Conservation (phyloP, 495 filamentous ascomycete species). For the Neurospora hispaniola region DNA sequence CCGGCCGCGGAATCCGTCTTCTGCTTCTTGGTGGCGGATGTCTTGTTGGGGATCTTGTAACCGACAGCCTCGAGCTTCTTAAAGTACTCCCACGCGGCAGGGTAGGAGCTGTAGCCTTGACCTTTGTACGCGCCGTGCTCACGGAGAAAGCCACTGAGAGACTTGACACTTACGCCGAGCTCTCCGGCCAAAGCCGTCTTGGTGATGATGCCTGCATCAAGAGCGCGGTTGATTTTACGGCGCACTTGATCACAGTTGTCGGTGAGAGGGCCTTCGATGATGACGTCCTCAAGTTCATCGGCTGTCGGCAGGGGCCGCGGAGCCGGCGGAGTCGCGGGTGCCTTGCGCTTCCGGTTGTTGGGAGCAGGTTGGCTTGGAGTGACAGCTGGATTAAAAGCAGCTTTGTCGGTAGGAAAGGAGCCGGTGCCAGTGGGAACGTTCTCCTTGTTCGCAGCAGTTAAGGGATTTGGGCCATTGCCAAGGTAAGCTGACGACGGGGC, state of each 20-base stretch:
- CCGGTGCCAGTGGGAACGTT: not conserved
- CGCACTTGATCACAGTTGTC: constrained; percentile 31
- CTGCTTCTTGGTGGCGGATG: constrained; percentile 18
- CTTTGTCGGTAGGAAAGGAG: not conserved
- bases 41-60: constrained; percentile 15
- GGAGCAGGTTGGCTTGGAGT: not conserved
- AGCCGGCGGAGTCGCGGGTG: constrained; percentile 12
- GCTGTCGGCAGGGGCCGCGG: constrained; percentile 9
- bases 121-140: constrained; percentile 26
- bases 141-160: constrained; percentile 27
- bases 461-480: not conserved
- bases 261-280: constrained; percentile 12
- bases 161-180: constrained; percentile 26
- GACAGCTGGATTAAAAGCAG: not conserved
- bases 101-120: constrained; percentile 14
- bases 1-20: constrained; percentile 7
- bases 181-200: constrained; percentile 33
- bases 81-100: constrained; percentile 24
- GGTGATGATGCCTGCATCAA: constrained; percentile 37
- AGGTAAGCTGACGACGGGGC: not conserved
- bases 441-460: not conserved
- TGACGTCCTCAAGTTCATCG: constrained; percentile 8
- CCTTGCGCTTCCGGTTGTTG: constrained; percentile 26
- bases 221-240: constrained; percentile 31
- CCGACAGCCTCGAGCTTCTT: constrained; percentile 22